Base-by-base conservation (phyloP, 1,284 basidiomycete genomes). In the Ustilago shanxiensis region DNA sequence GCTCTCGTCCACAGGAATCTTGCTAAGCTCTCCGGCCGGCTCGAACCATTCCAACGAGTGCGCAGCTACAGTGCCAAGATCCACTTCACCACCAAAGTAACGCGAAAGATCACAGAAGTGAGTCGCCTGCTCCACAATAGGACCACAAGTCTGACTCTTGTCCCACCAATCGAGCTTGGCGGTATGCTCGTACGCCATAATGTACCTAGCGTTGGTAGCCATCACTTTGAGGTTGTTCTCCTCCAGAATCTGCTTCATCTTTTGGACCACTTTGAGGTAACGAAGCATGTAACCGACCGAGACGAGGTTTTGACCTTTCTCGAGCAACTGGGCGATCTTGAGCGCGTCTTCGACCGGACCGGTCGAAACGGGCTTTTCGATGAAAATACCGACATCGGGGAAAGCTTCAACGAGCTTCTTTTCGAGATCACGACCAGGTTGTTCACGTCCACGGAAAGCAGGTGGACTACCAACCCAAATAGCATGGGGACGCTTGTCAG, bases 21-120 rank as follows among this genome's bases (percentile, higher is more conserved):
- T 94, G 78, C 91, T 91, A 41, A 99, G 90, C 31, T 91, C 87
- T 31, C 96, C 97, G 3, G 96, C 93, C 4, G 79, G 79, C 72
- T 86, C 84, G 68, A 79, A 82, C 77, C 83, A 72, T 66, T 86
- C 84, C 28, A 86, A 58, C 63, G 82, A 79, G 51, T 87, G 86
- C 47, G 86, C 88, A 71, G 89, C 89, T 44, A 98, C 95, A 51
- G 91, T 91, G 67, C 89, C 88, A 71, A 96, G 91, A 84, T 97
- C 93, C 66, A 98, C 95, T 81, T 98, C 96, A 49, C 96, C 96
- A 61, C 95, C 96, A 87, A 99, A 98, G 90, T 98, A 99, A 79
- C 96, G 92, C 60, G 94, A 95, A 50, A 95, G 89, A 61, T 77
- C 76, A 53, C 88, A 89, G 81, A 91, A 90, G 85, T 91, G 96